Evolutionary conservation across 2,329 filamentous ascomycete genomes (phyloP), one percentile per base, ranked within the genome.

Genomic region (Neodidymelliopsis sp.): DNA sequence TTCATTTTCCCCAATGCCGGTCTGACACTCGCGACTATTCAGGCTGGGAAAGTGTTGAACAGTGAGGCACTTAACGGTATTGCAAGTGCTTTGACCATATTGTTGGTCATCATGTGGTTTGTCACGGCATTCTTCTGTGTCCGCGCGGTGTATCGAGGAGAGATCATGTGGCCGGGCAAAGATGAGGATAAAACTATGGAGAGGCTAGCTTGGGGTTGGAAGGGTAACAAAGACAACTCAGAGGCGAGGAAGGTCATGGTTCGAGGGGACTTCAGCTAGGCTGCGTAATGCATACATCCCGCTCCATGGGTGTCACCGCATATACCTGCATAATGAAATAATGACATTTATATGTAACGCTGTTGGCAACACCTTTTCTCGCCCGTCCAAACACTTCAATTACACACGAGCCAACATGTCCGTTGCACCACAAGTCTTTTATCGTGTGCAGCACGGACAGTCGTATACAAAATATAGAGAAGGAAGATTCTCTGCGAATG

Each of bases 1-100:
- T 85, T 86, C 67, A 80, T 88, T 24, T 88, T 87, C 60, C 84
- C 85, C 5, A 87, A 87, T 49, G 83, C 81, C 1, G 85, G 84
- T 0, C 81, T 87, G 40, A 83, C 81, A 2, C 74, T 87, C 28
- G 81, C 83, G 0, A 80, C 79, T 4, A 83, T 87, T 29, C 75
- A 81, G 11, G 72, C 86, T 34, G 84, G 81, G 2, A 75, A 76
- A n/a, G 76, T 71, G 0, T 71, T 85, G 9, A 67, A 75, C 1
- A 86, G 81, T 58, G 53, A 74, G 0, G 81, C 75, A 0, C 71
- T 87, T 63, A 79, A 62, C 80, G 79, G 64, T 40, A 72, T 85
- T 16, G 77, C 78, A 2, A 80, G 79, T 12, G 82, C 78, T 13
- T 76, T 86, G 76, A 83, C 83, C 0, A 67, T 84, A 15, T 56